Base-by-base conservation (phyloP, 2,329 filamentous ascomycete species). In the Pseudogymnoascus sp. region DNA sequence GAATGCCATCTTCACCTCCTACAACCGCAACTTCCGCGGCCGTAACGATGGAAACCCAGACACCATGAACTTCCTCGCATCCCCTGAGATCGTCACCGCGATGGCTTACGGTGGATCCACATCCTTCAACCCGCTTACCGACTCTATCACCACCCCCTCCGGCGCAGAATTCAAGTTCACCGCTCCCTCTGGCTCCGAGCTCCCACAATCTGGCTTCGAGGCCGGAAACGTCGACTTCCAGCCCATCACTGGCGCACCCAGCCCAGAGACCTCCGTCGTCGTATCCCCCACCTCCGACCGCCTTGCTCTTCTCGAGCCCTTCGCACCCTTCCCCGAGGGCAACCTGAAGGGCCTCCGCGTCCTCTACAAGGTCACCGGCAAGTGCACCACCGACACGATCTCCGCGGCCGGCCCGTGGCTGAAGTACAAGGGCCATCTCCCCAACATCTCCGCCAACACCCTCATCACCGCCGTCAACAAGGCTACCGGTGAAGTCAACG, bases 351-450 rank as follows among this genome's bases (percentile, higher is more conserved):
- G 84, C 28, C 84, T 99, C 57, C 86, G 86, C 59, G 91, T 99
- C 15, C 87, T 99, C 14, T 93, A 96, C 80, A 97, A 97, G 78
- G 89, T 97, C 66, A 89, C 92, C 65, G 94, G 94, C 66, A 96
- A 99, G 78, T 99, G 94, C 81, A 99, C 94, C 62, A 99, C 94
- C 43, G 94, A 99, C 76, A 97, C 94, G 68, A 99, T 99, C 76
- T 97, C 92, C 37, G 93, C 93, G 35, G 93, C 93, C 1, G 93
- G 93, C 5, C 93, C 93, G 14, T 97, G 93, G 93, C 84, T 99
- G 68, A 97, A 97, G 77, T 99, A 97, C 85, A 97, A 97, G 81
- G 94, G 94, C 65, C 94, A 99, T 76, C 84, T 99, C 65, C 91
- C 94, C 74, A 99, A 99, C 80, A 99, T 99, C 75, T 89, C 87